Evolutionary conservation across 495 filamentous ascomycete species (phyloP).

Genomic region (Pyrenula massariospora): DNA sequence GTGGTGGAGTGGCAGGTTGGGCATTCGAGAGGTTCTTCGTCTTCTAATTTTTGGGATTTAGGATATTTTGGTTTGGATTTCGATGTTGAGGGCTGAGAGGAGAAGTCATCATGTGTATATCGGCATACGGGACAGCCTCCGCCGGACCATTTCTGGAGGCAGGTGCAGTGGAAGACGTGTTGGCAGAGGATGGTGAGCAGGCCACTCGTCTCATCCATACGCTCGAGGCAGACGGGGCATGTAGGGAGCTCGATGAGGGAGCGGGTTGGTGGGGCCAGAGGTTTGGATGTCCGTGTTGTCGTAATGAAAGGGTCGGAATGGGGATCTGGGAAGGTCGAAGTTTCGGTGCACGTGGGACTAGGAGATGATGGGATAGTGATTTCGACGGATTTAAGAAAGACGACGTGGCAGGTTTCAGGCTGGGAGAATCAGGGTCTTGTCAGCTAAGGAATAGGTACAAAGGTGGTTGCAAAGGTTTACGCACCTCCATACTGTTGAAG

Average conservation of each 20-base stretch:
- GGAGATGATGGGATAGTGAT: conserved; percentile 27
- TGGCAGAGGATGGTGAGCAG: conserved; percentile 93
- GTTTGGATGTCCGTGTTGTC: conserved; percentile 47
- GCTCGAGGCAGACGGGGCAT: conserved; percentile 90
- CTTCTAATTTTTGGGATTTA: conserved; percentile 15
- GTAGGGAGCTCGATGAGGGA: conserved; percentile 85
- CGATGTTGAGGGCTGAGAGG: not conserved
- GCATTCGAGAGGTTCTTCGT: conserved; percentile 41
- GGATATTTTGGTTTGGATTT: not conserved
- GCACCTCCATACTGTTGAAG: conserved; percentile 88
- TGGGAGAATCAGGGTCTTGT: conserved; percentile 16
- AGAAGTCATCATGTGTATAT: conserved; percentile 57
- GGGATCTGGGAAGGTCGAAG: conserved; percentile 41
- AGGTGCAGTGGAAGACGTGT: conserved; percentile 96
- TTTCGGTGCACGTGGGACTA: not conserved
- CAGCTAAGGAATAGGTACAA: not conserved
- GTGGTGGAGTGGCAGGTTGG: conserved; percentile 59
- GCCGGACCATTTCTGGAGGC: conserved; percentile 92
- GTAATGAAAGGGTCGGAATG: conserved; percentile 52
- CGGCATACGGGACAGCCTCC: conserved; percentile 90
- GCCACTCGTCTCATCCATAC: conserved; percentile 96
- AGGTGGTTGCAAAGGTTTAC: conserved; percentile 11
- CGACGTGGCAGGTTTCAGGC: conserved; percentile 94
- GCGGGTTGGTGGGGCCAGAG: conserved; percentile 83
- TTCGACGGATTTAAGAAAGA: conserved; percentile 85